Evolutionary conservation across 805 yeast genomes (phyloP), one percentile per base, ranked within the genome.

Genomic region (Cyberlindnera americana): DNA sequence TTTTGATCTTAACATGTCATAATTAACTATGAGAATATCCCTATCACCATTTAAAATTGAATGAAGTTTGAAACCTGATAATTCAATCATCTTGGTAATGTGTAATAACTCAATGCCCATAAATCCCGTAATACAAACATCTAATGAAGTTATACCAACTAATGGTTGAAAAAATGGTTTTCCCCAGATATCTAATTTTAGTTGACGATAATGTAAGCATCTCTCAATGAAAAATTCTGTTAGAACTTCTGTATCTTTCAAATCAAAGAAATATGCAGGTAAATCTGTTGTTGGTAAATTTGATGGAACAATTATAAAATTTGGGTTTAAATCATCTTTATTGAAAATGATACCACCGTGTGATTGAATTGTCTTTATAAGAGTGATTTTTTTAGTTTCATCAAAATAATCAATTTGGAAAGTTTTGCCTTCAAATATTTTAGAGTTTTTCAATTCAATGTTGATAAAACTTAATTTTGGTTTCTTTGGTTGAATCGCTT

Each of bases 221-320:
- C 95, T 65, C 59, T 87, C 96, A 11, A 88, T 62, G 48, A 81
- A 81, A 84, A 91, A 86, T 58, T 88, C 95, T 0, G 95, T 86
- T 2, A 78, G 74, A 0, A 79, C 46, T 14, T 53, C 52, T 3
- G 54, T 48, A 4, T 38, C 36, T 2, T 43, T 50, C 46, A 56
- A 17, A 26, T 56, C 35, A 6, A 45, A 46, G 6, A 21, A 37
- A 15, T 36, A 23, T 6, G 32, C n/a, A 16, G 57, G 55, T 4
- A 52, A 23, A 1, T 47, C 30, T 6, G 32, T 31, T 1, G 45
- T 38, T 3, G 50, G 41, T 19, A 34, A 52, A 27, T 44, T 37
- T 6, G 58, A 53, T 6, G 60, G 59, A 3, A 54, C 44, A 5
- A 56, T 37, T 4, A 49, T 19, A 28, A 30, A 55, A 11, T 41